Conservation (phyloP, 2,329 filamentous ascomycete genomes). For the Fragosphaeria purpurea region DNA sequence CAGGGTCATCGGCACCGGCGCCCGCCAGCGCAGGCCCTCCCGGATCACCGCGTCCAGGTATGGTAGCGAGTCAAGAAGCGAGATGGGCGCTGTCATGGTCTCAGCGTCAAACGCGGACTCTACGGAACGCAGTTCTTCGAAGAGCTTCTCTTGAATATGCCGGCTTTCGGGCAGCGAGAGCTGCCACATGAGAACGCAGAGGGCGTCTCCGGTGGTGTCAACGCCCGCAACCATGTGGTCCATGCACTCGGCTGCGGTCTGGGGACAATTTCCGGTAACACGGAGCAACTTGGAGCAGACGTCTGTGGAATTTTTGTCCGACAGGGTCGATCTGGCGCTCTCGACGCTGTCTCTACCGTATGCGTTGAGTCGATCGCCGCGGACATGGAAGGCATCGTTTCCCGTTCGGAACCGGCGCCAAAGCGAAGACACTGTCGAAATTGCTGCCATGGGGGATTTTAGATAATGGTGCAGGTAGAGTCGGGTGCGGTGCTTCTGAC, state of each 20-base stretch:
- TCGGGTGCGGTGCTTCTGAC: neutral
- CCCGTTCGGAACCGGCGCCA: neutral
- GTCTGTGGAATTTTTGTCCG: neutral
- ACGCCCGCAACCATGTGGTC: slow-evolving; percentile 64
- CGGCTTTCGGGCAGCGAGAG: slow-evolving; percentile 48
- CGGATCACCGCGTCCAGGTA: slow-evolving; percentile 54
- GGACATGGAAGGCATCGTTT: neutral
- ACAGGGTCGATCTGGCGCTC: neutral
- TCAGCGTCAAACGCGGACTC: neutral
- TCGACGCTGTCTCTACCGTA: neutral
- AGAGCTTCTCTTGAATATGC: slow-evolving; percentile 39
- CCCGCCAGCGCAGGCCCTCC: slow-evolving; percentile 51
- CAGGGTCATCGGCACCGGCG: slow-evolving; percentile 54
- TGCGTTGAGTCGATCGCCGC: neutral
- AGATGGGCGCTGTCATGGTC: slow-evolving; percentile 12
- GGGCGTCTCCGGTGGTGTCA: slow-evolving; percentile 58
- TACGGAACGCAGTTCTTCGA: slow-evolving; percentile 37
- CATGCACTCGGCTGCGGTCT: slow-evolving; percentile 57
- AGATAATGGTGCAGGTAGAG: neutral
- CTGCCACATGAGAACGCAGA: slow-evolving; percentile 62
- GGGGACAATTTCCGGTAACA: neutral
- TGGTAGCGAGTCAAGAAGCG: slow-evolving; percentile 36
- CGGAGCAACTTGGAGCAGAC: neutral
- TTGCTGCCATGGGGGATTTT: neutral
- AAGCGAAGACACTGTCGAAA: neutral